phyloP scores from a whole-genome alignment of 164 flowering plant species.

The Piper betle region DNA sequence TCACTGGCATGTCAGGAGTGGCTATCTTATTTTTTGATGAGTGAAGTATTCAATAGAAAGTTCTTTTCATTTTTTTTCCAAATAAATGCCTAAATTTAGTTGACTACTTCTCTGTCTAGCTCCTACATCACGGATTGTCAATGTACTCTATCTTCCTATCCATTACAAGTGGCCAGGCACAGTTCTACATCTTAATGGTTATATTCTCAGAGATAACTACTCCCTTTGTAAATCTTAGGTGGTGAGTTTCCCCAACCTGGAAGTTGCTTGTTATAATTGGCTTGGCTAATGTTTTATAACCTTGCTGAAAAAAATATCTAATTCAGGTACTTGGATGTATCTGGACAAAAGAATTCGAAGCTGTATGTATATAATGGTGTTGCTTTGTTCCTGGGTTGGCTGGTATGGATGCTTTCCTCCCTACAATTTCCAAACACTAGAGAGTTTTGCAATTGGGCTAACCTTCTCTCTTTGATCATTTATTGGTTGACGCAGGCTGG shows the following conservation, averaged over 20 bases:
- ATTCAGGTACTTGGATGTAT: conserved; percentile 63
- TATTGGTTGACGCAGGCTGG: conserved; percentile 36
- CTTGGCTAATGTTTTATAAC: neutral
- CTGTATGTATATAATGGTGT: conserved; percentile 53
- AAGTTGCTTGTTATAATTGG: neutral
- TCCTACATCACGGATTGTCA: conserved; percentile 68
- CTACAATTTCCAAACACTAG: neutral
- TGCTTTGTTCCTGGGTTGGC: conserved; percentile 57
- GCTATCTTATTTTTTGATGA: neutral
- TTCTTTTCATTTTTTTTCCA: neutral
- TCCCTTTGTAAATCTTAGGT: conserved; percentile 70
- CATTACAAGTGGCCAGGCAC: conserved; percentile 51
- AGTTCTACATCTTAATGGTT: conserved; percentile 60
- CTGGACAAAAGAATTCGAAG: conserved; percentile 55
- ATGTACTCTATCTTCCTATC: conserved; percentile 46
- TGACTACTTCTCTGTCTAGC: conserved; percentile 18
- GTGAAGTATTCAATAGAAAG: neutral
- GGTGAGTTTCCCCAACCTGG: conserved; percentile 23
- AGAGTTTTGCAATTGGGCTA: neutral
- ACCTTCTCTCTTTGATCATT: neutral
- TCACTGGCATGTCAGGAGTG: neutral
- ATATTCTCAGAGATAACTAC: conserved; percentile 70
- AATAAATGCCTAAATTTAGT: neutral
- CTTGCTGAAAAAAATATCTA: neutral
- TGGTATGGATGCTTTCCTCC: conserved; percentile 9